Base-by-base conservation (phyloP, 2,329 filamentous ascomycete species). In the Leptographium procerum region DNA sequence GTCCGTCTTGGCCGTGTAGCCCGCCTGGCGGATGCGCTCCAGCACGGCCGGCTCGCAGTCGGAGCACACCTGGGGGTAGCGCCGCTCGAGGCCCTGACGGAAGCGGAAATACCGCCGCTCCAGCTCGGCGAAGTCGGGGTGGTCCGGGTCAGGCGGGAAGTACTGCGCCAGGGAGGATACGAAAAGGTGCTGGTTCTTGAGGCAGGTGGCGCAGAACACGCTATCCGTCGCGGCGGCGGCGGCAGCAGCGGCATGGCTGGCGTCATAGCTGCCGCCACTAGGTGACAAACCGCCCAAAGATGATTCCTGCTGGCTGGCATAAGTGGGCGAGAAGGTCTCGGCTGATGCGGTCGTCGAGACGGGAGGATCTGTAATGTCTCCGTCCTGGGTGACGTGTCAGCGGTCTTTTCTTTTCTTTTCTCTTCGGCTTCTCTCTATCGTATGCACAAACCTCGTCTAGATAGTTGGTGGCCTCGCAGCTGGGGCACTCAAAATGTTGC, bases 301-400 rank as follows among this genome's bases (percentile, higher is more conserved):
- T 16, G 68, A 64, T 60, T 75, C 64, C 62, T 73, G 72, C 52
- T 74, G 66, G 56, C 75, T 73, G 56, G 75, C 79, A 69, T 76
- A 85, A 59, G 73, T 71, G n/a, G 45, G 69, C 67, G 61, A 72
- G 68, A 57, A 74, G 69, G 66, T 74, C 69, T 61, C 71, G 63
- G 65, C 73, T 60, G 70, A 69, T 53, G 74, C 72, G n/a, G 77
- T 80, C 60, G 82, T 81, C 24, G 79, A 73, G 28, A 85, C 77
- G 2, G 89, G 91, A 29, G 91, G 89, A 70, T 99, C 92, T 58
- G 89, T 87, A 64, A 97, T 94, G 55, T 95, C 85, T 66, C 92
- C 92, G 69, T 89, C 83, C 88, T 94, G 66, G 3, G n/a, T n/a
- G 1, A 22, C 26, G 9, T 2, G 45, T 56, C 19, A 56, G 55